Evolutionary conservation across 2,329 filamentous ascomycete genomes (phyloP).

Genomic region (Raffaelea deltoideospora): DNA sequence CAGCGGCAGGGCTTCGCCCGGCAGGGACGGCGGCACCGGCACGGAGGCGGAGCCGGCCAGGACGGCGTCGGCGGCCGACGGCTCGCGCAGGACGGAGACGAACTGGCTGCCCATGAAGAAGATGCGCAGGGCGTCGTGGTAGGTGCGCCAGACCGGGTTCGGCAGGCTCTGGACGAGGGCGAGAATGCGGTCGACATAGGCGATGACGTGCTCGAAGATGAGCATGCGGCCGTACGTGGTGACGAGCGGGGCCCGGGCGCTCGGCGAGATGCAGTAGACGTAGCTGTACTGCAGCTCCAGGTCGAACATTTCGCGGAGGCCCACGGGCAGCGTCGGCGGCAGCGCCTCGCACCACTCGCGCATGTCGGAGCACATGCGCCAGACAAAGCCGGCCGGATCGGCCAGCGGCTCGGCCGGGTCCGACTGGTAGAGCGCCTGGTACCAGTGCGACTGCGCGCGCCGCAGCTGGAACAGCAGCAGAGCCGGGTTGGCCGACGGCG

Average conservation of each 20-base stretch:
- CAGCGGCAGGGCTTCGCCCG: conserved; percentile 24
- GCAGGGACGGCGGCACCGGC: conserved; percentile 24
- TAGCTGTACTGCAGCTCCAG: conserved; percentile 83
- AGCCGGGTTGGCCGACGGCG: conserved; percentile 49
- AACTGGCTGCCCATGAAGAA: conserved; percentile 59
- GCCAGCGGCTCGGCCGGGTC: conserved; percentile 48
- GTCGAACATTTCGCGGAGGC: conserved; percentile 64
- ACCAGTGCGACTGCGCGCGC: conserved; percentile 76
- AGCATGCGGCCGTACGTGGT: conserved; percentile 63
- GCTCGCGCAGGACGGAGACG: conserved; percentile 42
- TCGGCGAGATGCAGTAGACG: conserved; percentile 76
- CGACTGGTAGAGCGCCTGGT: conserved; percentile 74
- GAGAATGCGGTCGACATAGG: conserved; percentile 65
- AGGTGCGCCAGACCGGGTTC: conserved; percentile 60
- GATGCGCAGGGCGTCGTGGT: conserved; percentile 72
- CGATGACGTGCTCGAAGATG: conserved; percentile 73
- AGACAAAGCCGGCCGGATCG: conserved; percentile 56
- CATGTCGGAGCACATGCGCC: conserved; percentile 63
- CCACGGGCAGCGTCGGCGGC: conserved; percentile 45
- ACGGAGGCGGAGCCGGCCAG: conserved; percentile 30
- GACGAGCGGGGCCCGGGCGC: conserved; percentile 54
- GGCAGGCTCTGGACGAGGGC: conserved; percentile 44
- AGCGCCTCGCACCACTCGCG: conserved; percentile 69
- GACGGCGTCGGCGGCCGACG: conserved; percentile 32
- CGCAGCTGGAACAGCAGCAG: conserved; percentile 69